Evolutionary conservation across 1,284 basidiomycete species (phyloP).

Genomic region (Rhizoctonia solani): DNA sequence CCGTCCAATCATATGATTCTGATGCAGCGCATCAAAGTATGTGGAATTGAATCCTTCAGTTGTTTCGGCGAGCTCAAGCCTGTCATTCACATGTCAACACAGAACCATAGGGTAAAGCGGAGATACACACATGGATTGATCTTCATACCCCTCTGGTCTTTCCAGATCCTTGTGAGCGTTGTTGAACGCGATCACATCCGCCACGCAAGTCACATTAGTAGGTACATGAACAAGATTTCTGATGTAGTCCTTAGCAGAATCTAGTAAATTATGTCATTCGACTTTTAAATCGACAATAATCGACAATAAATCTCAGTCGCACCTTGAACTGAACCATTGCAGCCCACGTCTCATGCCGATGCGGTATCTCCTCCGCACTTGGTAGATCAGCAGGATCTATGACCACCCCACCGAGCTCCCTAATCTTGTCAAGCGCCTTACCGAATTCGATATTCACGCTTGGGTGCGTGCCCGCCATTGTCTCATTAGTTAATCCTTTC

Average conservation of each 20-base stretch:
- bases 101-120: too few relatives aligned
- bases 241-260: slow-evolving; percentile 56
- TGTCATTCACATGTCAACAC: background rate
- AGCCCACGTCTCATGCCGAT: slow-evolving; percentile 45
- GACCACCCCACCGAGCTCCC: slow-evolving; percentile 59
- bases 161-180: slow-evolving; percentile 55
- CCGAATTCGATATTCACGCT: slow-evolving; percentile 50
- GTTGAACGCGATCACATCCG: slow-evolving; percentile 62
- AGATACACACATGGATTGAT: slow-evolving; percentile 53
- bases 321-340: slow-evolving; percentile 65
- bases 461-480: slow-evolving; percentile 31
- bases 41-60: slow-evolving; percentile 46
- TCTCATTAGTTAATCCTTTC: slow-evolving; percentile 31
- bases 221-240: slow-evolving; percentile 53
- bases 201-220: slow-evolving; percentile 57
- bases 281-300: too few relatives aligned
- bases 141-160: slow-evolving; percentile 53
- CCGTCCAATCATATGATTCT: slow-evolving; percentile 49
- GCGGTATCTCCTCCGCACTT: slow-evolving; percentile 56
- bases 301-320: too few relatives aligned
- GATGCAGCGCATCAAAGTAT: slow-evolving; percentile 49
- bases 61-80: slow-evolving; percentile 48
- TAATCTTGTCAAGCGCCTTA: slow-evolving; percentile 53
- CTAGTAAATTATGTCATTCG: too few relatives aligned
- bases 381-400: slow-evolving; percentile 67